phyloP scores from a whole-genome alignment of 2,329 filamentous ascomycete genomes.

The Ustilaginoidea virens region DNA sequence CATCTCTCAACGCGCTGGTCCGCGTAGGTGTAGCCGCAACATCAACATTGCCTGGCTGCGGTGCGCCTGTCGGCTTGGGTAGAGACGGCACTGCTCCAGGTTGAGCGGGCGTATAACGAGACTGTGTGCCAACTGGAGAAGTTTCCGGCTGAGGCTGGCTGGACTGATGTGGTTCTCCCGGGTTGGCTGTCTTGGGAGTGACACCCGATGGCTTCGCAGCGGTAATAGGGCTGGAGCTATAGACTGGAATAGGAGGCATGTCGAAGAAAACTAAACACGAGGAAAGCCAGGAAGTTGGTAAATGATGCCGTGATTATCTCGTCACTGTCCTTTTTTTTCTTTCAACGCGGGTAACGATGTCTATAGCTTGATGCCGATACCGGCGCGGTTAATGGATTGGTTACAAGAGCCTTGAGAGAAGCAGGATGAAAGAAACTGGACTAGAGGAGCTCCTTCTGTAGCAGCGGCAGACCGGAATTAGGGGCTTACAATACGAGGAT shows the following conservation, averaged over 20 bases:
- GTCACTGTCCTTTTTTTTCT: neutral
- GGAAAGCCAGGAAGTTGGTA: no score
- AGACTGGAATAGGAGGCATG: conserved; percentile 49
- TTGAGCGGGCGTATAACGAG: conserved; percentile 27
- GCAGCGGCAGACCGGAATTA: no score
- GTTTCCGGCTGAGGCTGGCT: conserved; percentile 3
- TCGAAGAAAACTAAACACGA: no score
- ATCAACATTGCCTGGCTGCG: conserved; percentile 18
- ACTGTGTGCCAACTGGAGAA: conserved; percentile 6
- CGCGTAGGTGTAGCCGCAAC: conserved; percentile 28
- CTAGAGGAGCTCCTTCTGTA: no score
- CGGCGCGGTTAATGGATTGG: no score
- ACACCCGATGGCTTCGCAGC: conserved; percentile 35
- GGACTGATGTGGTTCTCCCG: conserved; percentile 1
- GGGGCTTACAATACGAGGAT: no score
- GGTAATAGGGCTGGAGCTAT: conserved; percentile 42
- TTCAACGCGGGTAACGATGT: no score
- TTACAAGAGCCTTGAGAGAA: no score
- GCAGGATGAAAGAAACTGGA: no score
- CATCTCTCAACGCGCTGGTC: conserved; percentile 12
- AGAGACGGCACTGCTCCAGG: conserved; percentile 30
- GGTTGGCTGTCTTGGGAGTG: conserved; percentile 26
- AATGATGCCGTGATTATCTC: no score
- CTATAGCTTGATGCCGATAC: no score
- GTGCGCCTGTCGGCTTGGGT: conserved; percentile 26